Evolutionary conservation across 305 asterid genomes (phyloP).

Genomic region (Striga hermonthica): DNA sequence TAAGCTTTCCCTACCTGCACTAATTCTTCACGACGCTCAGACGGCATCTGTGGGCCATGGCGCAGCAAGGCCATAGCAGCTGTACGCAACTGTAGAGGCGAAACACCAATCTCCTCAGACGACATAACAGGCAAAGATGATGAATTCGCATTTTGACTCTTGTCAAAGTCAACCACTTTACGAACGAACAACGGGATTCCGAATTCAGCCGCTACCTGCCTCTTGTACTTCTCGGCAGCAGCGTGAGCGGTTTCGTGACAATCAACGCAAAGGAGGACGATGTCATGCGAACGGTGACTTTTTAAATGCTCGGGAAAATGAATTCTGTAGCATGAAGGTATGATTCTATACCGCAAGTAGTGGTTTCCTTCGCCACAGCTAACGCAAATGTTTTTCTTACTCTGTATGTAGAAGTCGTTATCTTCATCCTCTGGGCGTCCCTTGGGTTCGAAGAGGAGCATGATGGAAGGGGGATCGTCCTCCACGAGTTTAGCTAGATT

Average conservation of each 20-base stretch:
- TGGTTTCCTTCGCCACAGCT: constrained; percentile 98
- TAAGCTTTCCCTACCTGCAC: constrained; percentile 50
- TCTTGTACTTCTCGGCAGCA: constrained; percentile 92
- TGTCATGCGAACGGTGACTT: constrained; percentile 98
- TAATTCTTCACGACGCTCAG: constrained; percentile 78
- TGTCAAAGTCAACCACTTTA: constrained; percentile 54
- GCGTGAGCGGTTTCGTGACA: constrained; percentile 96
- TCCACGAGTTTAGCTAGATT: constrained; percentile 81
- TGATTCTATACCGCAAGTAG: constrained; percentile 88
- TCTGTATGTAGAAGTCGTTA: constrained; percentile 88
- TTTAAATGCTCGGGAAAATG: constrained; percentile 99
- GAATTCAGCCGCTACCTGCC: constrained; percentile 63
- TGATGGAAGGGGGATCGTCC: constrained; percentile 77
- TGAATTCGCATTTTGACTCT: constrained; percentile 35
- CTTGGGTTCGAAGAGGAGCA: constrained; percentile 94
- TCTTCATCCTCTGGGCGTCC: constrained; percentile 99
- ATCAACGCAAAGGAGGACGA: constrained; percentile 94
- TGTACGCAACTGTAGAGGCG: constrained; percentile 86
- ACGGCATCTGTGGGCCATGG: constrained; percentile 86
- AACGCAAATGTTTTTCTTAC: constrained; percentile 94
- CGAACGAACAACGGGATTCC: constrained; percentile 78
- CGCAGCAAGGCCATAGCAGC: constrained; percentile 96
- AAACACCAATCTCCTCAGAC: constrained; percentile 67
- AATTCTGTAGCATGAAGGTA: constrained; percentile 94
- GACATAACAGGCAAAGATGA: constrained; percentile 36